phyloP scores from a whole-genome alignment of 2,329 filamentous ascomycete genomes.

The Beauveria medogensis region DNA sequence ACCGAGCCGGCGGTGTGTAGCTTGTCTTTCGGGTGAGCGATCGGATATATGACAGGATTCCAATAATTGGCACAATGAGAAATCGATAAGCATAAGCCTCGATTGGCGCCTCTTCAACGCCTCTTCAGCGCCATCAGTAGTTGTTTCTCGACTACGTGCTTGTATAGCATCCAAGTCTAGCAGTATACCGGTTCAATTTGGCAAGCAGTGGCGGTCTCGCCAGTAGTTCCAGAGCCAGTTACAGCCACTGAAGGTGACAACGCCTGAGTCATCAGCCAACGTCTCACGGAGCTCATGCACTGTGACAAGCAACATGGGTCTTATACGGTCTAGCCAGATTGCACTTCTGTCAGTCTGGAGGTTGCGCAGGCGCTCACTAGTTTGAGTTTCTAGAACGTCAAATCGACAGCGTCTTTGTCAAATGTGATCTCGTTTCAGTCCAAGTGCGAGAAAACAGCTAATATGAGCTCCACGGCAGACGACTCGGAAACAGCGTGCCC shows the following conservation, averaged over 20 bases:
- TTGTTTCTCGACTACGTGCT: neutral
- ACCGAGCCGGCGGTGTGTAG: neutral
- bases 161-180: neutral
- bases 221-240: neutral
- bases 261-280: neutral
- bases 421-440: neutral
- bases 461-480: neutral
- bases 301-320: neutral
- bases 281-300: neutral
- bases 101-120: neutral
- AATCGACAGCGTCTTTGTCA: neutral
- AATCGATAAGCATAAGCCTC: neutral
- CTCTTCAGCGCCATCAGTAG: neutral
- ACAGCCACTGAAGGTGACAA: neutral
- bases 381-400: conserved; percentile 1
- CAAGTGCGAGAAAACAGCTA: neutral
- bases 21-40: neutral
- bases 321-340: neutral
- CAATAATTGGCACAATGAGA: neutral
- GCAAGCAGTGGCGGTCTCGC: neutral
- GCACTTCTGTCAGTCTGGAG: neutral
- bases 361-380: conserved; percentile 1
- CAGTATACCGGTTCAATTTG: neutral
- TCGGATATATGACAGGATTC: neutral
- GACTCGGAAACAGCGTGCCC: neutral